These are phyloP conservation scores for Fallopia convolvulus DNA, from an alignment of 148 eudicot genomes.

Conservation along the genomic window DNA sequence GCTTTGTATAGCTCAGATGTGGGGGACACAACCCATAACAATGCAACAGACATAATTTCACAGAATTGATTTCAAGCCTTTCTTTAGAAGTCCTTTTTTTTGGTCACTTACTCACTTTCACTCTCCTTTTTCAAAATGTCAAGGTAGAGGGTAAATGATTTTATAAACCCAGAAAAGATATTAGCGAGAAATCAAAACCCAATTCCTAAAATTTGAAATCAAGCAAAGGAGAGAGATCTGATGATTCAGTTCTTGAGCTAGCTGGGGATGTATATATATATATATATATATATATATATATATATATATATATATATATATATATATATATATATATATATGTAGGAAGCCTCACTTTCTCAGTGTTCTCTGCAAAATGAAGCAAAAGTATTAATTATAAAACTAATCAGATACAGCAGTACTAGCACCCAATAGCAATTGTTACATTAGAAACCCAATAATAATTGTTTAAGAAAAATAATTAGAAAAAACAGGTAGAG, in stretches of 20 bases:
- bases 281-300: neutral
- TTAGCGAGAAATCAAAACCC: neutral
- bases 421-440: neutral
- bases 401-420: neutral
- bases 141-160: neutral
- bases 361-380: neutral
- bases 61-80: too few species aligned
- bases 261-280: too few species aligned
- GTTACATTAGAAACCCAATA: too few species aligned
- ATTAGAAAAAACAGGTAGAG: constrained; percentile 4
- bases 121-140: neutral
- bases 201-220: neutral
- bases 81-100: too few species aligned
- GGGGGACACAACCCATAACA: constrained; percentile 65
- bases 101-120: too few species aligned
- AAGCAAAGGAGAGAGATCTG: neutral
- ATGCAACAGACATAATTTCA: constrained; percentile 60
- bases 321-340: neutral
- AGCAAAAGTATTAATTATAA: neutral
- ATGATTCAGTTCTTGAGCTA: neutral
- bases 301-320: too few species aligned
- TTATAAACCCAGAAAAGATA: neutral
- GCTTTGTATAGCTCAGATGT: constrained; percentile 51
- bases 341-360: neutral
- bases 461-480: neutral